Conservation (phyloP, 352 stramenopile species). For the Albugo candida region DNA sequence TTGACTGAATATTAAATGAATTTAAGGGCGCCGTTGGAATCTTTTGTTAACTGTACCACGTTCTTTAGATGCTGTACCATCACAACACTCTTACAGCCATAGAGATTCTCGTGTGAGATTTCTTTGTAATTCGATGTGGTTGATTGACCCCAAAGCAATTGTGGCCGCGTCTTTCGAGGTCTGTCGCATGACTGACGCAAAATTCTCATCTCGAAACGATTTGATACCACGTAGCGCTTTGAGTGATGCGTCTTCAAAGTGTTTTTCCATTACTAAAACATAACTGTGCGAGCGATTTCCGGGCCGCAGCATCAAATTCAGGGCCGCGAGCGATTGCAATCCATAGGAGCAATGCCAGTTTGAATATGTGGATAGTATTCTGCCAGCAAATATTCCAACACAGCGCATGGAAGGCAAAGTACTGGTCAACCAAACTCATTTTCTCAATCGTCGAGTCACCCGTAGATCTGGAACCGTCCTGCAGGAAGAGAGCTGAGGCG, state of each 20-base stretch:
- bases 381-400: constrained; percentile 26
- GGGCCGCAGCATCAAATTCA: constrained; percentile 65
- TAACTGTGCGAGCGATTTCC: constrained; percentile 62
- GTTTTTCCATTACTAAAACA: constrained; percentile 46
- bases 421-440: constrained; percentile 20
- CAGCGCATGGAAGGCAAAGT: constrained; percentile 28
- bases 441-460: constrained; percentile 28
- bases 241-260: constrained; percentile 51
- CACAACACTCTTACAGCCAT: too few species aligned
- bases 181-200: constrained; percentile 29
- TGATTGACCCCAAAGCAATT: constrained; percentile 28
- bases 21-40: neutral
- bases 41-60: neutral
- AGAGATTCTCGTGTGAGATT: too few species aligned
- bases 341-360: constrained; percentile 41
- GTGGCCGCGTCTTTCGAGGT: constrained; percentile 15
- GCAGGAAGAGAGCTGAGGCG: constrained; percentile 23
- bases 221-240: constrained; percentile 60
- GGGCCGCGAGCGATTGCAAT: constrained; percentile 48
- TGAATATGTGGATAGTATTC: constrained; percentile 57
- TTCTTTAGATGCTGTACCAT: too few species aligned
- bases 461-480: constrained; percentile 23
- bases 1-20: neutral
- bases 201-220: constrained; percentile 43
- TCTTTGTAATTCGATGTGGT: too few species aligned